Evolutionary conservation across 257 asterid genomes (phyloP).

Genomic region (Scutellaria barbata): DNA sequence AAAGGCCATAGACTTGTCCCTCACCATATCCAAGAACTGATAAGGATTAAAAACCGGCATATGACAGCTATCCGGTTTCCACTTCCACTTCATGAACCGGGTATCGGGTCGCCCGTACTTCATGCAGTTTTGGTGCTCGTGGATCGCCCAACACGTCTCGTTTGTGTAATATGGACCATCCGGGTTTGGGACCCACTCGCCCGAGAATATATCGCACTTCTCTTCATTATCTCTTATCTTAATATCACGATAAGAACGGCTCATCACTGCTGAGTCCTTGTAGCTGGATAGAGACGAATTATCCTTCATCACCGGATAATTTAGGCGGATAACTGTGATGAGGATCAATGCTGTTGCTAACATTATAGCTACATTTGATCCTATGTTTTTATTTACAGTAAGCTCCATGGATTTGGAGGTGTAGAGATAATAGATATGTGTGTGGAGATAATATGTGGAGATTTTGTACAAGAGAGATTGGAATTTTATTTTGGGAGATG

Average conservation of each 20-base stretch:
- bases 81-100: constrained; percentile 57
- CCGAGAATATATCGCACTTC: constrained; percentile 51
- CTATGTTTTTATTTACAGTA: constrained; percentile 31
- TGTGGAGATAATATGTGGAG: constrained; percentile 2
- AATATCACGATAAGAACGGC: constrained; percentile 31
- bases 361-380: constrained; percentile 10
- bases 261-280: constrained; percentile 22
- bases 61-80: constrained; percentile 65
- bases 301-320: constrained; percentile 37
- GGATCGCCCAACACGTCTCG: constrained; percentile 62
- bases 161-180: constrained; percentile 63
- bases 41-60: constrained; percentile 52
- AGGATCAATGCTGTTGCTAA: constrained; percentile 41
- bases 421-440: neutral
- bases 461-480: constrained; percentile 28
- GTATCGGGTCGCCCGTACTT: constrained; percentile 61
- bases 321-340: constrained; percentile 45
- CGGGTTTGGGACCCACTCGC: constrained; percentile 62
- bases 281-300: constrained; percentile 26
- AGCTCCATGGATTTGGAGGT: constrained; percentile 50
- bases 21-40: constrained; percentile 55
- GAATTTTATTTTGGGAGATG: constrained; percentile 24
- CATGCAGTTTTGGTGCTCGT: constrained; percentile 74
- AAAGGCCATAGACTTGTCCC: constrained; percentile 57
- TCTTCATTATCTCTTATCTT: constrained; percentile 28